Evolutionary conservation across 805 yeast species (phyloP), one percentile per base, ranked within the genome.

Genomic region (Barnettozyma californica): DNA sequence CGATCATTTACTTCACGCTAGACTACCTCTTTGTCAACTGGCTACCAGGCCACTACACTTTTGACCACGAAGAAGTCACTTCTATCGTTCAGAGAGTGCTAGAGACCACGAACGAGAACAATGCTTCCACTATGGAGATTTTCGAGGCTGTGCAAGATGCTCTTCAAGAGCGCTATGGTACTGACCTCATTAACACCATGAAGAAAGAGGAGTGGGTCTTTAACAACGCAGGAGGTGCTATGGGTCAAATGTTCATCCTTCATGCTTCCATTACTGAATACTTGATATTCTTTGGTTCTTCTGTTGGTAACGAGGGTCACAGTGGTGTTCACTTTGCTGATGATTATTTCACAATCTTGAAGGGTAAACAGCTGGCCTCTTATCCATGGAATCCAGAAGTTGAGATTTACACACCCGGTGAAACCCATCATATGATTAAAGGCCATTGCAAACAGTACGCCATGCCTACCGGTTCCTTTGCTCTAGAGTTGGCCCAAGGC

Each of bases 201-300:
- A 79, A 83, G 64, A 72, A 74, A 44, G 85, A 86, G 46, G 92
- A 91, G 55, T 94, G 98, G 98, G 85, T 94, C 45, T 92, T 83
- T 78, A 94, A 94, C 77, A 89, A 88, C 60, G 99, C 99, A 4
- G 99, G 99, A 47, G 96, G 96, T 57, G 98, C 99, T 45, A 94
- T 94, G 99, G 94, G 95, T 21, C 81, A 90, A 47, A 92, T 94
- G 98, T 78, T 88, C 59, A 88, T 94, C 52, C 74, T 92, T 56
- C 99, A 94, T 67, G 97, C 98, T 10, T 94, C 98, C 9, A 74
- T 94, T 59, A 75, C 94, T 7, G 99, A 94, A 69, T 94, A 94
- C 65, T 69, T 94, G 65, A 94, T 94, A 62, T 78, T 94, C 65
- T 94, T 94, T 55, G 99, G 99, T 44, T 78, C 95, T 41, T 88